A percentile compares a stretch with the other conserved stretches of the same genome.
phyloP scores from a whole-genome alignment of 768 basidiomycete species.

The Tricholoma sp. region DNA sequence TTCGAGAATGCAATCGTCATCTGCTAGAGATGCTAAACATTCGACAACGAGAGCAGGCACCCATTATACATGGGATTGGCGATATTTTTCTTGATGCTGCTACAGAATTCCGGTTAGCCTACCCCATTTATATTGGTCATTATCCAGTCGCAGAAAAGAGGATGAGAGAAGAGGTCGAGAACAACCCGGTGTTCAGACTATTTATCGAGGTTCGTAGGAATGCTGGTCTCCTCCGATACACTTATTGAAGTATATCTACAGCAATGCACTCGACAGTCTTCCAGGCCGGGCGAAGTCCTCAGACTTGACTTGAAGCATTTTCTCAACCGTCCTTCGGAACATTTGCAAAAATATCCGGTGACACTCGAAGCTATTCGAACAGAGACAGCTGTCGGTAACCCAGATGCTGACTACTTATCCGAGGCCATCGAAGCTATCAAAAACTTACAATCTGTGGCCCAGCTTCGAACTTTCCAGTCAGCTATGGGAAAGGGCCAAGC shows the following conservation, averaged over 20 bases:
- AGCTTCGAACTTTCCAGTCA: slow-evolving; percentile 85
- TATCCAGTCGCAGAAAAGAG: slow-evolving; percentile 82
- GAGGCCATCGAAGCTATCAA: slow-evolving; percentile 84
- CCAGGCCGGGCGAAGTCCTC: slow-evolving; percentile 33
- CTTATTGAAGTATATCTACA: slow-evolving; percentile 12
- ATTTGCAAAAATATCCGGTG: slow-evolving; percentile 80
- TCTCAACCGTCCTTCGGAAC: slow-evolving; percentile 74
- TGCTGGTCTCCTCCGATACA: background rate
- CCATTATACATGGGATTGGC: slow-evolving; percentile 80
- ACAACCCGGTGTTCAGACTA: slow-evolving; percentile 73
- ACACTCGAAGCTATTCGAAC: slow-evolving; percentile 81
- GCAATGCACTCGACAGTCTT: slow-evolving; percentile 38
- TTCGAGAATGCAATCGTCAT: slow-evolving; percentile 78
- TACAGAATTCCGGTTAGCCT: slow-evolving; percentile 80
- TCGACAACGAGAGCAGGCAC: slow-evolving; percentile 80
- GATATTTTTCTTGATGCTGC: slow-evolving; percentile 87
- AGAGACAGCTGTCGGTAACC: slow-evolving; percentile 76
- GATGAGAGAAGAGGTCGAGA: slow-evolving; percentile 81
- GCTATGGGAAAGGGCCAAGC: slow-evolving; percentile 81
- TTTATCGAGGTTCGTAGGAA: slow-evolving; percentile 72
- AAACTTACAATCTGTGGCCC: slow-evolving; percentile 73
- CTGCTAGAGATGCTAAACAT: slow-evolving; percentile 85
- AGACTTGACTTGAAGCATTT: slow-evolving; percentile 71
- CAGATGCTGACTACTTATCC: slow-evolving; percentile 77
- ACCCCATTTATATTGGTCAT: slow-evolving; percentile 82